Evolutionary conservation across 805 yeast genomes (phyloP), one percentile per base, ranked within the genome.

Genomic region (Kregervanrija delftensis): DNA sequence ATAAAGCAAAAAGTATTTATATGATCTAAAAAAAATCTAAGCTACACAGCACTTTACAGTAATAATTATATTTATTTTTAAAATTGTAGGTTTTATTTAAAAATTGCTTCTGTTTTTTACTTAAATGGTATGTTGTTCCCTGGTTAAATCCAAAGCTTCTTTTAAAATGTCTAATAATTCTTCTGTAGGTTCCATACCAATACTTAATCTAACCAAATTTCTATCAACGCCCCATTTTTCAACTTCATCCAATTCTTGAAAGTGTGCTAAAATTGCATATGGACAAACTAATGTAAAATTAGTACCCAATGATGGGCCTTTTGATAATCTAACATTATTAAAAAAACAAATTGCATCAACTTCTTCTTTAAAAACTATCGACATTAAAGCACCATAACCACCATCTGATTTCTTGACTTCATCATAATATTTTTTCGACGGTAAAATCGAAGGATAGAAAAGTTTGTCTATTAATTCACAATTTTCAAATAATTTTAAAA

Each of bases 271-370:
- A 39, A 90, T 76, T 6, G 96, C 75, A 64, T 90, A 90, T 8
- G 97, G 96, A 60, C 95, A 89, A 5, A 89, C 89, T 54, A 89
- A 69, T 0, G 95, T 83, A 67, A 87, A 86, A 64, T 86, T 89
- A 0, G 96, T 87, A 11, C 96, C 96, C 52, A 89, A 72, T 12
- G 93, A 83, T 3, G 96, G 96, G 2, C 96, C 96, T 65, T 90
- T 90, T 48, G 87, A 84, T 49, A 85, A 64, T 40, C 73, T 68
- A 33, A 80, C 74, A 6, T 77, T 71, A 63, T 90, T 80, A 67
- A 84, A 90, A 61, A 89, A 90, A n/a, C 67, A 67, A 34, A 73
- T 71, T 0, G 96, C 95, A 52, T 76, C 79, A 15, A 69, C 67
- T 9, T 82, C 77, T 5, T 77, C 72, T 42, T 77, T 64, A 65